Evolutionary conservation across 192 early-diverging fungal genomes (phyloP), one percentile per base, ranked within the genome.

Genomic region (Entophlyctis helioformis): DNA sequence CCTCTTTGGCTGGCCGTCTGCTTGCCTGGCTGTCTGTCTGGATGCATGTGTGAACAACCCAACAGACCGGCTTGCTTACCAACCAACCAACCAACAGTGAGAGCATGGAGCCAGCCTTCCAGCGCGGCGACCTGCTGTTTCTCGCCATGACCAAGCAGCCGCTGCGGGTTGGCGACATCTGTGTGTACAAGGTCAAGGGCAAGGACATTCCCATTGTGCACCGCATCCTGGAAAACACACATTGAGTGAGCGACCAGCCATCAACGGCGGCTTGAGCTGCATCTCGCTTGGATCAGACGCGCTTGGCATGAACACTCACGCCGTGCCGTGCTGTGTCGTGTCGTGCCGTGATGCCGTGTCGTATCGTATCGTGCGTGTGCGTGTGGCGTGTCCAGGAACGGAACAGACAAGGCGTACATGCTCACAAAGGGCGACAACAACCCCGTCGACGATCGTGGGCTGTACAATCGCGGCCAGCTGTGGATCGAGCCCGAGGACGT

Each of bases 351-450:
- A n/a, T n/a, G 3, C 11, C 13, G 44, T 6, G 25, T 28, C 26
- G 19, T 13, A 11, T 18, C 39, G 7, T 40, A n/a, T n/a, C n/a
- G n/a, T n/a, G n/a, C n/a, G n/a, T n/a, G n/a, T n/a, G n/a, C n/a
- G n/a, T n/a, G n/a, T n/a, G 11, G 19, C 20, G 7, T 40, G 6
- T 15, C 21, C 47, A 64, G 57, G 20, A 41, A 18, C 15, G 57
- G 71, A n/a, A 80, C 78, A 15, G 83, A 77, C 0, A 82, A 81
- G 45, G 87, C 95, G 61, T 80, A 66, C 49, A 56, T 98, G 35
- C 59, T 96, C 55, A 98, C 95, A 23, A 98, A 98, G 72, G 95
- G 95, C 36, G 95, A 98, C 66, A 86, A 92, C 63, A 98, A 98
- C 63, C 59, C 54, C 22, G 72, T 67, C 0, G 87, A 98, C 62